phyloP scores from a whole-genome alignment of 352 stramenopile species.

The Aphanomyces cochlioides region DNA sequence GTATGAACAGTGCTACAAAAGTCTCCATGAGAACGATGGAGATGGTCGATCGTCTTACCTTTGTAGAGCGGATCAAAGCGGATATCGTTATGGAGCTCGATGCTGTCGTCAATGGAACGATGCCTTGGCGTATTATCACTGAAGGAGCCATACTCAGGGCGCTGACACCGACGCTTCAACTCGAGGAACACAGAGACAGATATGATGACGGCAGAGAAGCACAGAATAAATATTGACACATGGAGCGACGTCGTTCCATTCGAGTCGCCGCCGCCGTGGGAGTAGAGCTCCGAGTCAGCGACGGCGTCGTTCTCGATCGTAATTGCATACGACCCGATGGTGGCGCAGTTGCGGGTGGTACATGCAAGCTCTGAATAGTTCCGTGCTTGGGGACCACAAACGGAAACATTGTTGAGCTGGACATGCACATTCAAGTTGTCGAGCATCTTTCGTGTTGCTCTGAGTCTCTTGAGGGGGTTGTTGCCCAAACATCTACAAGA shows the following conservation, averaged over 20 bases:
- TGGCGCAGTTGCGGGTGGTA: neutral
- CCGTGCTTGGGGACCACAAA: neutral
- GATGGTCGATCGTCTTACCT: neutral
- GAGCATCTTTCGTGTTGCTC: neutral
- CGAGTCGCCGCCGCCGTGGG: neutral
- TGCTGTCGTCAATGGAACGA: neutral
- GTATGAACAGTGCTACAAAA: constrained; percentile 5
- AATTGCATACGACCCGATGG: neutral
- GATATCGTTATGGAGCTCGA: constrained; percentile 18
- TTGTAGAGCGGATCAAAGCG: constrained; percentile 8
- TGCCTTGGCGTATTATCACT: neutral
- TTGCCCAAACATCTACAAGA: neutral
- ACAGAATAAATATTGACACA: constrained; percentile 1
- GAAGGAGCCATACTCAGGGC: neutral
- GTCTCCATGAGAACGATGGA: neutral
- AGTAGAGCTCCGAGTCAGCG: neutral
- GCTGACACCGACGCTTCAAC: constrained; percentile 1
- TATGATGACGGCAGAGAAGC: neutral
- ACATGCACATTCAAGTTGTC: neutral
- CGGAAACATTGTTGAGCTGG: neutral
- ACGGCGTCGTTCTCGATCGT: neutral
- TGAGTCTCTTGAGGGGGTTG: neutral
- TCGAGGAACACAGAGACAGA: neutral
- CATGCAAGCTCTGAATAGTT: neutral
- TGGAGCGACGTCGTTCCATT: neutral